Evolutionary conservation across 176 grass and related monocot genomes (phyloP).

Genomic region (Triticum dicoccoides): DNA sequence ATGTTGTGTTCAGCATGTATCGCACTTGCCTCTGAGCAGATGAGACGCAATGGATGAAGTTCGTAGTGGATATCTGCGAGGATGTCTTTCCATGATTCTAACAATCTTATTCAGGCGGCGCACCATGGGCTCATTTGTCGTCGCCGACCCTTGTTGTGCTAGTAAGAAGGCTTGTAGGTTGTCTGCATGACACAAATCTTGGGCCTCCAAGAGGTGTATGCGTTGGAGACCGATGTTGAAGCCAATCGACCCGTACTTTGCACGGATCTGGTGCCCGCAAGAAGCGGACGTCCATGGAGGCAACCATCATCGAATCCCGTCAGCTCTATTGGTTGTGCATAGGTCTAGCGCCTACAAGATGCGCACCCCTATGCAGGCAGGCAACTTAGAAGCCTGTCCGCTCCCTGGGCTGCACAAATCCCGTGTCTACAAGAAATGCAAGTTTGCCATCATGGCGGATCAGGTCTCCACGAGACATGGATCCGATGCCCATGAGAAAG

Average conservation of each 20-base stretch:
- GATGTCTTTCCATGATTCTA: no score
- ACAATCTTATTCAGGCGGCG: no score
- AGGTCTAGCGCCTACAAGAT: neutral
- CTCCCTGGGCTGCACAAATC: neutral
- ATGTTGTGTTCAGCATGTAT: neutral
- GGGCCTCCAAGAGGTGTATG: neutral
- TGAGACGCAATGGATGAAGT: no score
- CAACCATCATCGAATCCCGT: neutral
- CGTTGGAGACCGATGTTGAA: neutral
- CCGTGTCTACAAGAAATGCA: neutral
- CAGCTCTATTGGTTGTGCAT: neutral
- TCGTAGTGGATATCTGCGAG: no score
- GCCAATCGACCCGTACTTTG: neutral
- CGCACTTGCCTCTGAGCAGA: no score
- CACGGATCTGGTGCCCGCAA: neutral
- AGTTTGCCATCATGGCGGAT: no score
- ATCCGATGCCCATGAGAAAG: neutral
- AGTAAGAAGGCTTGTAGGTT: neutral
- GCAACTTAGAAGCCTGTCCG: no score
- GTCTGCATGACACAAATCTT: neutral
- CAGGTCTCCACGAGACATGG: neutral
- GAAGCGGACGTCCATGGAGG: neutral
- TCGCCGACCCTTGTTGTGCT: no score
- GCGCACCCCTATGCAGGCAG: neutral
- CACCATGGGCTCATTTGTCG: no score